A percentile compares a stretch with the other conserved stretches of the same genome.
These are phyloP conservation scores for Linum lewisii DNA, from an alignment of 345 rosid species.

Conservation along the genomic window DNA sequence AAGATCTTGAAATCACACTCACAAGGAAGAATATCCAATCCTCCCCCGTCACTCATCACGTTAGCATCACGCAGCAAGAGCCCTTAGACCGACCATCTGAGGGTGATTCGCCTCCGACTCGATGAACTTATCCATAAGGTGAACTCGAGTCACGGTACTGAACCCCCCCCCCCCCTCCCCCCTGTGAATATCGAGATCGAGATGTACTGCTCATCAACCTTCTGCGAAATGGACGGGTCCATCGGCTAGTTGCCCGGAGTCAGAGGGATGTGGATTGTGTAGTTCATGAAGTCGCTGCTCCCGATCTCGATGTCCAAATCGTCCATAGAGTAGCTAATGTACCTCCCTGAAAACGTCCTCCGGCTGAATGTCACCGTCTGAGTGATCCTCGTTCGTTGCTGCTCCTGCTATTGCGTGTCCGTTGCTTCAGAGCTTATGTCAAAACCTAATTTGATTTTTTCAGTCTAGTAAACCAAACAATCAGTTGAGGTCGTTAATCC, in stretches of 20 bases:
- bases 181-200: not conserved
- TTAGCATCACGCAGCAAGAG: not conserved
- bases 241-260: constrained; percentile 1
- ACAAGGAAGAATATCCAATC: not conserved
- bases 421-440: not conserved
- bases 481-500: too few relatives aligned
- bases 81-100: constrained; percentile 2
- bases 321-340: not conserved
- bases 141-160: too few relatives aligned
- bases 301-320: not conserved
- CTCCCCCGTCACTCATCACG: not conserved
- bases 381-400: not conserved
- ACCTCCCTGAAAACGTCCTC: not conserved
- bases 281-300: not conserved
- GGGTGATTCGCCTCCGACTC: not conserved
- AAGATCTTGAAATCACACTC: not conserved
- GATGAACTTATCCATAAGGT: not conserved
- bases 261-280: not conserved
- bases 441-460: too few relatives aligned
- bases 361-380: not conserved
- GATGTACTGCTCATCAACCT: not conserved
- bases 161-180: too few relatives aligned
- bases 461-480: too few relatives aligned
- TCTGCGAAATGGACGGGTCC: not conserved
- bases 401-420: not conserved